Evolutionary conservation across 176 grass and related monocot genomes (phyloP).

Genomic region (Raddia distichophylla): DNA sequence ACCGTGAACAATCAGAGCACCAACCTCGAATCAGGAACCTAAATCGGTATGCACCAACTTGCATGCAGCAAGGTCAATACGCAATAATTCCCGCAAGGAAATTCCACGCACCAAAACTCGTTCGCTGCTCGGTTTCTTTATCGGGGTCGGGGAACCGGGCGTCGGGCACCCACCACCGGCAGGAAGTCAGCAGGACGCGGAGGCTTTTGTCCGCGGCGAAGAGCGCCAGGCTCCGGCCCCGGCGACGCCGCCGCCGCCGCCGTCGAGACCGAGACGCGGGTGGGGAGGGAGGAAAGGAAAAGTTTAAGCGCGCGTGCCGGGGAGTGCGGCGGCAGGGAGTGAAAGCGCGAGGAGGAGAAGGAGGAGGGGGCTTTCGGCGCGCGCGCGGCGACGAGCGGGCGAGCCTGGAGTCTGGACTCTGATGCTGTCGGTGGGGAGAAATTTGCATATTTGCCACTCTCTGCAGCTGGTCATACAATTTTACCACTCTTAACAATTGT

Average conservation of each 20-base stretch:
- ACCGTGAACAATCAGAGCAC: not conserved
- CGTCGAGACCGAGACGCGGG: too few species aligned
- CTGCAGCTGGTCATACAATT: too few species aligned
- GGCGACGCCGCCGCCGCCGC: not conserved
- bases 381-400: constrained; percentile 8
- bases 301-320: not conserved
- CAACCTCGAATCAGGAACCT: not conserved
- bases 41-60: not conserved
- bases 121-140: not conserved
- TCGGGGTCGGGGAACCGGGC: not conserved
- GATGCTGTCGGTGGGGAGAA: constrained; percentile 19
- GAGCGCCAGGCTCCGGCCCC: not conserved
- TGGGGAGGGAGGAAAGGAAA: not conserved
- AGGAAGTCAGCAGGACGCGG: constrained; percentile 1
- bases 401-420: not conserved
- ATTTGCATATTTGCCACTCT: too few species aligned
- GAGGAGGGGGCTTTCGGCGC: constrained; percentile 26
- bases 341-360: not conserved
- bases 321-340: constrained; percentile 20
- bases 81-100: not conserved
- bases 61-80: not conserved
- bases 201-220: not conserved
- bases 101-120: not conserved
- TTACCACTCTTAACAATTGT: too few species aligned
- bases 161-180: constrained; percentile 23